phyloP scores from a whole-genome alignment of 2,329 filamentous ascomycete species.

The Penicillium sp. region DNA sequence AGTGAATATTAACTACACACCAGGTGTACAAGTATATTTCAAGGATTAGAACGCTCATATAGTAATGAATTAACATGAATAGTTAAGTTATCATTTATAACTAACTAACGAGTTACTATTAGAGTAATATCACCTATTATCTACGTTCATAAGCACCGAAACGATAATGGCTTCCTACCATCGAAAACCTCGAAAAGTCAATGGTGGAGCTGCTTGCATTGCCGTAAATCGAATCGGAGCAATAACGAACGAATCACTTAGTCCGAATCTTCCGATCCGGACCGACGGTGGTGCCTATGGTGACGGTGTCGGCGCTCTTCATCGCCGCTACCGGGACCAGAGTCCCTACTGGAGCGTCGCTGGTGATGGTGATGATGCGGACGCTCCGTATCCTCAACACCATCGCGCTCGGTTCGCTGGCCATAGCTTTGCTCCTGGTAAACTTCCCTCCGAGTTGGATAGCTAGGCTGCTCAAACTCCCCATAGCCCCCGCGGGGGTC shows the following conservation, averaged over 20 bases:
- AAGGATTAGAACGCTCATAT: too few species aligned
- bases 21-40: too few species aligned
- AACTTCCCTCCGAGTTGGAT: constrained; percentile 8
- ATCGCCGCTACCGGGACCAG: constrained; percentile 22
- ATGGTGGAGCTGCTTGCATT: neutral
- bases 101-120: too few species aligned
- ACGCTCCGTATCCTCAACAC: constrained; percentile 21
- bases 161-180: too few species aligned
- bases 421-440: constrained; percentile 6
- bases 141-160: too few species aligned
- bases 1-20: too few species aligned
- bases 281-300: constrained; percentile 20
- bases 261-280: constrained; percentile 19
- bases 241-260: neutral
- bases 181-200: too few species aligned
- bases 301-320: constrained; percentile 16
- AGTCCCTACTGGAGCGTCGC: constrained; percentile 18
- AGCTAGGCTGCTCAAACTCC: constrained; percentile 11
- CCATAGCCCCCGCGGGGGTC: constrained; percentile 13
- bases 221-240: neutral
- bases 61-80: too few species aligned
- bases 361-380: constrained; percentile 8
- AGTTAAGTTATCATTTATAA: too few species aligned
- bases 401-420: constrained; percentile 16
- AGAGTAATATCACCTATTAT: too few species aligned